Base-by-base conservation (phyloP, 1,139 yeast genomes). In the Yarrowia galli region DNA sequence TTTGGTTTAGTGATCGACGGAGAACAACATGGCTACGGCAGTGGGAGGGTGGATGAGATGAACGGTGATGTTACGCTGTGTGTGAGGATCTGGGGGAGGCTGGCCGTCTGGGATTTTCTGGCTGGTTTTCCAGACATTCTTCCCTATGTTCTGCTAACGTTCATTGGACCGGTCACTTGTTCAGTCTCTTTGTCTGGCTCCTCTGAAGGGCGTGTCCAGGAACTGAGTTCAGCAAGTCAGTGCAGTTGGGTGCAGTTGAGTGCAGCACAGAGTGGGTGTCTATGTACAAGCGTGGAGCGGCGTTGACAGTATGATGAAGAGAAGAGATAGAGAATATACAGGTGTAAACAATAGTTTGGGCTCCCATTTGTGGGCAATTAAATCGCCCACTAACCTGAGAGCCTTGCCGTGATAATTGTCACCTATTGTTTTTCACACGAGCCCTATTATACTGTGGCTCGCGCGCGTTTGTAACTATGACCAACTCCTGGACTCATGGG, bases 11-110 rank as follows among this genome's bases (percentile, higher is more conserved):
- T 40, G 61, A 54, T 54, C 61, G 61, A 7, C 61, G 20, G 35
- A 25, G 61, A 54, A 40, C 46, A 54, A 54, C 61, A 40, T 54
- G 48, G 48, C 61, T 40, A 54, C 61, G 61, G 61, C 61, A 40
- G 36, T 13, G 23, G 10, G 43, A 22, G 38, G 54, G 60, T 53
- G 28, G 60, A 9, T 5, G 60, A 22, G 60, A 36, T 36, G 2
- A 22, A 20, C 35, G 16, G 32, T 12, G 60, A 36, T 53, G 60
- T 23, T 53, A 53, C 60, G 22, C 43, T 38, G 53, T 22, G 20
- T 15, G 25, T 1, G 3, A 38, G 20, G 22, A 15, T 28, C 28
- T 16, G n/a, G 36, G 53, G 51, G 36, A 13, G 54, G 54, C 54
- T 49, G 38, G 54, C 10, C 16, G 5, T 28, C 32, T 10, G 8